Percentiles rank a stretch among this genome's conserved stretches.
phyloP scores from a whole-genome alignment of 345 rosid species.

The Rhodamnia rubescens region DNA sequence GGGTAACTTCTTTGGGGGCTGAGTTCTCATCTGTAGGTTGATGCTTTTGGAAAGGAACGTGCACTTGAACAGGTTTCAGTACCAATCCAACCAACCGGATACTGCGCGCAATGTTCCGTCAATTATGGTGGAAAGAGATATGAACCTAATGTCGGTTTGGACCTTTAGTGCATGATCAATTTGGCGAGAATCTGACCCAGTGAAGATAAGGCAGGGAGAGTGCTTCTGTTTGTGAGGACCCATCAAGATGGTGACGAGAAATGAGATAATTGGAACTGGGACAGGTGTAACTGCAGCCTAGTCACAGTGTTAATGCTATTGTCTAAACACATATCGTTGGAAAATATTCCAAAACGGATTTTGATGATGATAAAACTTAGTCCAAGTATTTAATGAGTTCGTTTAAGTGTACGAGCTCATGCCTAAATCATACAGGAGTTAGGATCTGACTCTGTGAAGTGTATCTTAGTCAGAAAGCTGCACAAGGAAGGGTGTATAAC shows the following conservation, averaged over 20 bases:
- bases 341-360: fast-evolving
- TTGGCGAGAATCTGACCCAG: background rate
- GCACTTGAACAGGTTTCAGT: background rate
- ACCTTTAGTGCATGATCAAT: background rate
- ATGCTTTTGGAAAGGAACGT: background rate
- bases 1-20: background rate
- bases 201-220: background rate
- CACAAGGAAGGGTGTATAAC: background rate
- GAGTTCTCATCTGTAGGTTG: background rate
- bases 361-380: background rate
- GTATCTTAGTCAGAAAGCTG: background rate
- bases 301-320: background rate
- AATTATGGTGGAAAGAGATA: background rate
- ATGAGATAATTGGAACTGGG: background rate
- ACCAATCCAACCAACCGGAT: background rate
- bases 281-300: background rate
- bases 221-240: background rate
- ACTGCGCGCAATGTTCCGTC: background rate
- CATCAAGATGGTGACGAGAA: background rate
- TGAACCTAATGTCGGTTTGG: background rate
- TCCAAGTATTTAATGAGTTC: background rate
- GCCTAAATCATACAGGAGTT: background rate
- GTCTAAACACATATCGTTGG: background rate
- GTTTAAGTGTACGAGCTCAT: background rate
- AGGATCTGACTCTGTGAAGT: background rate